phyloP scores from a whole-genome alignment of 1,284 basidiomycete genomes.

The Fomitiporia mediterranea region DNA sequence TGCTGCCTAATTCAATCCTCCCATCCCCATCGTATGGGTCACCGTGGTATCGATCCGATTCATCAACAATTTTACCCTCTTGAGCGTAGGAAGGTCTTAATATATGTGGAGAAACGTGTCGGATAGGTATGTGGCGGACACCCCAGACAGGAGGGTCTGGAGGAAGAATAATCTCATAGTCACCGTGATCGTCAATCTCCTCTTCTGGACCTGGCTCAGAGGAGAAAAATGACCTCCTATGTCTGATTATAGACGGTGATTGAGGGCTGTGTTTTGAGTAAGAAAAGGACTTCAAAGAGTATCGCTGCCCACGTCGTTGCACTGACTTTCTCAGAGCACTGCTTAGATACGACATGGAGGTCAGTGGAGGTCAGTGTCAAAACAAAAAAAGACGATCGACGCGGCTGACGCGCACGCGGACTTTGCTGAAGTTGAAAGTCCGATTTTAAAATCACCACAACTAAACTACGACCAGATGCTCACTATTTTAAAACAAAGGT shows the following conservation, averaged over 20 bases:
- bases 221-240: too few relatives aligned
- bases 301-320: neutral
- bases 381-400: neutral
- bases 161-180: conserved; percentile 62
- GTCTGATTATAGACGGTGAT: too few relatives aligned
- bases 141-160: conserved; percentile 62
- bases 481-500: too few relatives aligned
- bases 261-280: neutral
- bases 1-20: conserved; percentile 50
- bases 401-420: neutral
- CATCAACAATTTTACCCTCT: conserved; percentile 16
- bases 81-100: conserved; percentile 53
- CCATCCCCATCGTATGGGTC: conserved; percentile 30
- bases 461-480: too few relatives aligned
- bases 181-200: conserved; percentile 38
- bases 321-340: neutral
- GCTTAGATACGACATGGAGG: neutral
- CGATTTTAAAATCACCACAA: too few relatives aligned
- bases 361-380: too few relatives aligned
- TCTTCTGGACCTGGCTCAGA: too few relatives aligned
- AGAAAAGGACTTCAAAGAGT: neutral
- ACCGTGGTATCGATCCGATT: conserved; percentile 12
- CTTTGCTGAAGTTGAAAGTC: too few relatives aligned
- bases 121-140: conserved; percentile 53
- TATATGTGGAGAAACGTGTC: conserved; percentile 58